phyloP scores from a whole-genome alignment of 2,329 filamentous ascomycete genomes.

The Hansfordia pulvinata region DNA sequence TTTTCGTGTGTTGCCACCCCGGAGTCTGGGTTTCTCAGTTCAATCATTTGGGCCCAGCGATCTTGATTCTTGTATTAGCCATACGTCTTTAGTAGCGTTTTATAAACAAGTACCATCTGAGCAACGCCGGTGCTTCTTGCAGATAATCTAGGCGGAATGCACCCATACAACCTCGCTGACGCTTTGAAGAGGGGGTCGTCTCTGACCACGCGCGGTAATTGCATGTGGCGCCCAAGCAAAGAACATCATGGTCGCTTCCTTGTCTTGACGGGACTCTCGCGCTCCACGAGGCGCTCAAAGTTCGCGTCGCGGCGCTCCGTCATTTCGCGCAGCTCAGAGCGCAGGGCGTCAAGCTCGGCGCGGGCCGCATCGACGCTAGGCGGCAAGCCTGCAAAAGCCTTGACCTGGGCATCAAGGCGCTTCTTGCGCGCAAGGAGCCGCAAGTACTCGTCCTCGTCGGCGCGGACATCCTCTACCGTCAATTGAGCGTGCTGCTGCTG shows the following conservation, averaged over 20 bases:
- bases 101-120: no score
- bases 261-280: constrained; percentile 35
- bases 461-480: constrained; percentile 42
- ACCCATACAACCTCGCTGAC: no score
- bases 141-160: no score
- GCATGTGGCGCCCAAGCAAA: no score
- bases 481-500: no score
- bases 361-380: constrained; percentile 56
- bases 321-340: constrained; percentile 47
- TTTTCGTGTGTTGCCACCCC: not conserved
- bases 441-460: constrained; percentile 44
- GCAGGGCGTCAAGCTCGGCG: constrained; percentile 53
- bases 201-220: no score
- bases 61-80: no score
- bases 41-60: no score
- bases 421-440: constrained; percentile 42
- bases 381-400: constrained; percentile 58
- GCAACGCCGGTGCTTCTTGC: no score
- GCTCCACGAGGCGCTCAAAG: constrained; percentile 60
- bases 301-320: constrained; percentile 53
- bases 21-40: no score
- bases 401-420: constrained; percentile 47
- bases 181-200: no score
- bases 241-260: constrained; percentile 21
- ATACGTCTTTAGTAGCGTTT: no score